These are phyloP conservation scores for Trichoderma asperelloides DNA, from an alignment of 495 filamentous ascomycete species.

Conservation along the genomic window DNA sequence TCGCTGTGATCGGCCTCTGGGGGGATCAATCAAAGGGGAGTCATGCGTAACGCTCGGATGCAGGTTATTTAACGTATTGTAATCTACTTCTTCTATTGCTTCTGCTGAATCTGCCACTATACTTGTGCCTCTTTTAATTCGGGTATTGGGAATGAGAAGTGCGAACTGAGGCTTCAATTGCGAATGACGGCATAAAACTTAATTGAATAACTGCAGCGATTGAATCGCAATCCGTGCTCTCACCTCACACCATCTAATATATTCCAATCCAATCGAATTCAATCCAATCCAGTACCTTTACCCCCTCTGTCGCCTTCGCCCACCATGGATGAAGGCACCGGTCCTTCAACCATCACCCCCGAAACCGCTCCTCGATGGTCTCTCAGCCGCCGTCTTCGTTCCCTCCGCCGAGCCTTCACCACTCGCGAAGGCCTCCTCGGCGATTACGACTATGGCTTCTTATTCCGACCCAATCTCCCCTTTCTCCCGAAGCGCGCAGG, in stretches of 20 bases:
- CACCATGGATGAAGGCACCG: slow-evolving; percentile 39
- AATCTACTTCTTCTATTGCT: neutral
- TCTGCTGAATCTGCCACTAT: neutral
- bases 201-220: too few relatives aligned
- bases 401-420: slow-evolving; percentile 29
- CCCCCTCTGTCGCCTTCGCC: neutral
- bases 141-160: too few relatives aligned
- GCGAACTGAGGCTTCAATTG: too few relatives aligned
- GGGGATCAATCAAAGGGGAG: neutral
- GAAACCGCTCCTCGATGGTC: slow-evolving; percentile 23
- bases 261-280: neutral
- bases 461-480: slow-evolving; percentile 71
- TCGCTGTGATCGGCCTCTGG: neutral
- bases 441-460: slow-evolving; percentile 69
- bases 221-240: neutral
- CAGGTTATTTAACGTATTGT: neutral
- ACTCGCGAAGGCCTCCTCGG: slow-evolving; percentile 68
- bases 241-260: neutral
- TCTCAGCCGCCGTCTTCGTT: slow-evolving; percentile 20
- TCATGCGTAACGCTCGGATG: neutral
- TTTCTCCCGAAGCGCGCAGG: slow-evolving; percentile 61
- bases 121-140: too few relatives aligned
- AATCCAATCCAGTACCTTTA: neutral
- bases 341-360: slow-evolving; percentile 34
- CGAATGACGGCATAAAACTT: too few relatives aligned